Base-by-base conservation (phyloP, 164 flowering plant genomes). In the Akebia trifoliata region DNA sequence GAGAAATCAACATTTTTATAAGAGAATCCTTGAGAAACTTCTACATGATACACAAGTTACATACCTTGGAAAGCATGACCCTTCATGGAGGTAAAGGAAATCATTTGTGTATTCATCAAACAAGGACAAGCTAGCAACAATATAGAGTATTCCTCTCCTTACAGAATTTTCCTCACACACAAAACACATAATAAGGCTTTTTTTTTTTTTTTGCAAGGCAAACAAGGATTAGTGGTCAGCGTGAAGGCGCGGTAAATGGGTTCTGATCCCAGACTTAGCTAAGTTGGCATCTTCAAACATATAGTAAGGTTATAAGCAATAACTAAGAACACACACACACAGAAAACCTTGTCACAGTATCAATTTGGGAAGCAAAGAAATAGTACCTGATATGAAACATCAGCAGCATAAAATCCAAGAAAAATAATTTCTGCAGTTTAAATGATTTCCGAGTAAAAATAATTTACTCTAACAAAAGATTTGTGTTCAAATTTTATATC, bases 11-110 rank as follows among this genome's bases (percentile, higher is more conserved):
- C 20, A 29, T 40, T 17, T 38, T 6, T 40, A 39, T 3, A 15
- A 15, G 15, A 4, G 15, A 36, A 35, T 54, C 14, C 11, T 3
- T 2, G 22, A 22, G 26, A 36, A 55, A 45, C 37, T 18, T 37
- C 38, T 45, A 18, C 18, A 14, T 29, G 42, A 50, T 14, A 8
- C 26, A 48, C 29, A 28, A 43, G 20, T 61, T 17, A 17, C 60
- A 52, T 45, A 72, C 79, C 76, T 75, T n/a, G 74, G 79, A 66
- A 75, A 69, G 62, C 79, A 69, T 38, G 79, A 75, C 8, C 79
- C 79, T 66, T 75, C 71, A 36, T 38, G 63, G 14, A 75, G 62
- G 54, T 55, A 69, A 29, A 75, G 69, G 25, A 72, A 47, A 60
- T 75, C 76, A 49, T 75, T 75, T 46, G 79, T 72, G 64, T 58